Conservation (phyloP, 768 basidiomycete species). For the Pleurotus cornucopiae region DNA sequence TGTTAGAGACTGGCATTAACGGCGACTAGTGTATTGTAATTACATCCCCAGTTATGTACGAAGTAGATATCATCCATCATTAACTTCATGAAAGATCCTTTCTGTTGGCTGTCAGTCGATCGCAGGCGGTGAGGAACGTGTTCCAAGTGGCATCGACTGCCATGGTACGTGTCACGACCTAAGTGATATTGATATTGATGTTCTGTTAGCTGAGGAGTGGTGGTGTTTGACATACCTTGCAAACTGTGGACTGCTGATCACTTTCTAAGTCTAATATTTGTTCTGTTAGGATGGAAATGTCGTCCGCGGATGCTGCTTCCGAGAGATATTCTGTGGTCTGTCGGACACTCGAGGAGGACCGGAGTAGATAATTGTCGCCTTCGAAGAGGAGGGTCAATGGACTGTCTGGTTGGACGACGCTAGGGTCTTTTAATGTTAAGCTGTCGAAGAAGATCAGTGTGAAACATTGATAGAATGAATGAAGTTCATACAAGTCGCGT, state of each 20-base stretch:
- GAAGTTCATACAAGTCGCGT: background rate
- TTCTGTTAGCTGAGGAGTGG: background rate
- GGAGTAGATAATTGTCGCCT: constrained; percentile 40
- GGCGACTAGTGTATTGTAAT: constrained; percentile 1
- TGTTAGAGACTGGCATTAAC: background rate
- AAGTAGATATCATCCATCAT: background rate
- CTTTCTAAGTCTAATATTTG: constrained; percentile 51
- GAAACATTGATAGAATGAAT: background rate
- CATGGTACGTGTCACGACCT: constrained; percentile 44
- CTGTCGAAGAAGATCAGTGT: constrained; percentile 21
- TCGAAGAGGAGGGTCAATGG: constrained; percentile 37
- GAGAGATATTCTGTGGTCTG: constrained; percentile 24
- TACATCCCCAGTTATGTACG: background rate
- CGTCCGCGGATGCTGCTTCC: constrained; percentile 6
- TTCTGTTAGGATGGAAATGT: constrained; percentile 33
- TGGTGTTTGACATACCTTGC: constrained; percentile 40
- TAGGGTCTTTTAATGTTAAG: constrained; percentile 22
- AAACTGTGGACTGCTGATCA: constrained; percentile 43
- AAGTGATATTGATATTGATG: constrained; percentile 8
- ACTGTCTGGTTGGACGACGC: constrained; percentile 36
- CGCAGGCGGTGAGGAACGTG: constrained; percentile 27
- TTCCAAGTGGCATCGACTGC: constrained; percentile 39
- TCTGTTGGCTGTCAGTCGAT: constrained; percentile 28
- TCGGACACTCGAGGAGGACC: constrained; percentile 42
- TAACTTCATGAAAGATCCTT: background rate